Percentiles rank a stretch among this genome's conserved stretches.
Conservation (phyloP, 192 early-diverging fungal species). For the Entomortierella chlamydospora region DNA sequence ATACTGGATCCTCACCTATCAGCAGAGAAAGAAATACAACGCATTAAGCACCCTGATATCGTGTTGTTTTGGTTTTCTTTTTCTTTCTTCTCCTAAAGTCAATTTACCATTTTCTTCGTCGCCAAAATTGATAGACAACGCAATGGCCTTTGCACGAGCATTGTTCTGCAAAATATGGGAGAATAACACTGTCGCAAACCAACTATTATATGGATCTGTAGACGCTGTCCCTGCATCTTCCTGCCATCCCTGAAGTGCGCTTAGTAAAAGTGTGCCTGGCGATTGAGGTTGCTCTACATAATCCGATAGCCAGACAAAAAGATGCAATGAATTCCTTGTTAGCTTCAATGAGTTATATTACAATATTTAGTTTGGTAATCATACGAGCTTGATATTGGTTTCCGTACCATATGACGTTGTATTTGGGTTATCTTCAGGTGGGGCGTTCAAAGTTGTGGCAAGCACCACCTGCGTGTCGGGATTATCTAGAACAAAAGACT, state of each 20-base stretch:
- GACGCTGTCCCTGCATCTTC: constrained; percentile 50
- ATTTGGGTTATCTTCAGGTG: constrained; percentile 80
- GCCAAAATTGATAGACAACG: constrained; percentile 78
- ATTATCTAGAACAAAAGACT: constrained; percentile 84
- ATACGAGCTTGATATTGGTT: not conserved
- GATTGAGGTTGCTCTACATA: constrained; percentile 77
- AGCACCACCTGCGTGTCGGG: constrained; percentile 89
- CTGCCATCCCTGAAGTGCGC: constrained; percentile 83
- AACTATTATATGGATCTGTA: constrained; percentile 84
- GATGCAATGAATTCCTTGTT: too few relatives aligned
- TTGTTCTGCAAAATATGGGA: constrained; percentile 84
- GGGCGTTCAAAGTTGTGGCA: constrained; percentile 85
- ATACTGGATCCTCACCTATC: constrained; percentile 78
- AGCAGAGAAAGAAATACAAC: not conserved
- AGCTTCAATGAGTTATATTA: too few relatives aligned
- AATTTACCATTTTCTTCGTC: constrained; percentile 75
- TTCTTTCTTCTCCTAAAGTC: not conserved
- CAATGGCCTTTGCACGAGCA: constrained; percentile 79
- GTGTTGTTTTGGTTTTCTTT: not conserved
- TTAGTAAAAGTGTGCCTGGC: constrained; percentile 89
- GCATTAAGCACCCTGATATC: not conserved
- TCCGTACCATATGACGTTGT: constrained; percentile 58
- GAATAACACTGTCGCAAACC: constrained; percentile 90
- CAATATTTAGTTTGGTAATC: not conserved
- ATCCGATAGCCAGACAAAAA: not conserved